Percentiles rank a stretch among this genome's conserved stretches.
Conservation (phyloP, 805 yeast species). For the Spathaspora sp. region DNA sequence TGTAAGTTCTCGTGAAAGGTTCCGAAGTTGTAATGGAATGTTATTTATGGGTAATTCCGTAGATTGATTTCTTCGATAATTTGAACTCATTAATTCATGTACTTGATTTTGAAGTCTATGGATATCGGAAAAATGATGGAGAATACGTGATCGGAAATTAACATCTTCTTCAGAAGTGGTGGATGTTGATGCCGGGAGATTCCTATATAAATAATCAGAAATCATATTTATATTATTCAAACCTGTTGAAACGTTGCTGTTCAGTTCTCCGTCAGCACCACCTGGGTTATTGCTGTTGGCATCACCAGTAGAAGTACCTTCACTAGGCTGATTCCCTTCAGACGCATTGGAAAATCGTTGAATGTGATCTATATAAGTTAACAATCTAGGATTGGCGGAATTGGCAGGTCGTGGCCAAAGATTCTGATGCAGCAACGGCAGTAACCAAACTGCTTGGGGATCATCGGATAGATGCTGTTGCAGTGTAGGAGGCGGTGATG, state of each 20-base stretch:
- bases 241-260: background rate
- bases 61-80: background rate
- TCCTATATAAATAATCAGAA: slow-evolving; percentile 6
- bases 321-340: background rate
- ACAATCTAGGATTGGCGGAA: background rate
- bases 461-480: too few species aligned
- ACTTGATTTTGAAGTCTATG: slow-evolving; percentile 7
- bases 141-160: slow-evolving; percentile 7
- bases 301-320: background rate
- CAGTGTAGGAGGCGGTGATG: background rate
- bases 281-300: background rate
- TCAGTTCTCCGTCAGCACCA: background rate
- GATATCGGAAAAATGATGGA: slow-evolving; percentile 7
- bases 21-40: slow-evolving; percentile 7
- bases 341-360: slow-evolving; percentile 6
- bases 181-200: background rate
- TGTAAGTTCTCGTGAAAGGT: slow-evolving; percentile 4
- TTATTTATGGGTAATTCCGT: background rate
- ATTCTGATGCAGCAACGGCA: background rate
- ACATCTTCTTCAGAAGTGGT: background rate
- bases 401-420: background rate
- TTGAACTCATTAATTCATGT: slow-evolving; percentile 3
- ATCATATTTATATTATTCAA: slow-evolving; percentile 5
- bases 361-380: background rate
- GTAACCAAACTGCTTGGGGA: too few species aligned